Evolutionary conservation across 352 stramenopile genomes (phyloP).

Genomic region (Globisporangium iwayamae): DNA sequence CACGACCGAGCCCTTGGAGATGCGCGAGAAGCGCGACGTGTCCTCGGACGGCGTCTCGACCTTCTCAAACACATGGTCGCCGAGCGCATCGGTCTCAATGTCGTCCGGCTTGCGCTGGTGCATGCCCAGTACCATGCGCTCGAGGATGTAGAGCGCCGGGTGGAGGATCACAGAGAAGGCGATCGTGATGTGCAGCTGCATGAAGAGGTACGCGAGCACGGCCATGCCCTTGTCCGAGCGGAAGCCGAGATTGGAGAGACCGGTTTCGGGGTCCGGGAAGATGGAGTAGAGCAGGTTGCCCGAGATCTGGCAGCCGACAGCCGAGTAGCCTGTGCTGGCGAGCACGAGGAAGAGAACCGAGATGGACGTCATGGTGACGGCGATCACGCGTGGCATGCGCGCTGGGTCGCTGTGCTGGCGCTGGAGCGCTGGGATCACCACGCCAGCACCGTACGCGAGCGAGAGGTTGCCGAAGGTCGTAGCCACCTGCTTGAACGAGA

Average conservation of each 20-base stretch:
- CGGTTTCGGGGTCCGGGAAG: slow-evolving; percentile 1
- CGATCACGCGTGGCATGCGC: slow-evolving; percentile 28
- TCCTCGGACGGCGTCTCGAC: not conserved
- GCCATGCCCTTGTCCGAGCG: slow-evolving; percentile 22
- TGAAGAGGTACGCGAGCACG: slow-evolving; percentile 22
- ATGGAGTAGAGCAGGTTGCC: slow-evolving; percentile 23
- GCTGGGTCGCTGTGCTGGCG: slow-evolving; percentile 25
- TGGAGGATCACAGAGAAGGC: slow-evolving; percentile 26
- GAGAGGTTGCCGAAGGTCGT: slow-evolving; percentile 26
- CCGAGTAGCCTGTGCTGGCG: slow-evolving; percentile 34
- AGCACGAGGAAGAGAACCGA: slow-evolving; percentile 45
- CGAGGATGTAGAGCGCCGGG: slow-evolving; percentile 25
- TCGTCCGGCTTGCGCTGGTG: slow-evolving; percentile 16
- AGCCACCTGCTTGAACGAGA: slow-evolving; percentile 23
- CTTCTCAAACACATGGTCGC: not conserved
- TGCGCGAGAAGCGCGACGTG: not conserved
- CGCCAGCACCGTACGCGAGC: slow-evolving; percentile 25
- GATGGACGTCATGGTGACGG: slow-evolving; percentile 40
- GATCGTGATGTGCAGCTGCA: slow-evolving; percentile 26
- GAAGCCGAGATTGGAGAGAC: slow-evolving; percentile 20
- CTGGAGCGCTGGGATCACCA: slow-evolving; percentile 27
- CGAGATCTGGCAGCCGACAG: slow-evolving; percentile 49
- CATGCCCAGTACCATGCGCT: slow-evolving; percentile 25
- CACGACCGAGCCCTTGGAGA: slow-evolving; percentile 13
- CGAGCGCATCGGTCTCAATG: not conserved